Percentiles rank a stretch among this genome's conserved stretches.
phyloP scores from a whole-genome alignment of 352 stramenopile genomes.

The Thalassiosira mediterranea region DNA sequence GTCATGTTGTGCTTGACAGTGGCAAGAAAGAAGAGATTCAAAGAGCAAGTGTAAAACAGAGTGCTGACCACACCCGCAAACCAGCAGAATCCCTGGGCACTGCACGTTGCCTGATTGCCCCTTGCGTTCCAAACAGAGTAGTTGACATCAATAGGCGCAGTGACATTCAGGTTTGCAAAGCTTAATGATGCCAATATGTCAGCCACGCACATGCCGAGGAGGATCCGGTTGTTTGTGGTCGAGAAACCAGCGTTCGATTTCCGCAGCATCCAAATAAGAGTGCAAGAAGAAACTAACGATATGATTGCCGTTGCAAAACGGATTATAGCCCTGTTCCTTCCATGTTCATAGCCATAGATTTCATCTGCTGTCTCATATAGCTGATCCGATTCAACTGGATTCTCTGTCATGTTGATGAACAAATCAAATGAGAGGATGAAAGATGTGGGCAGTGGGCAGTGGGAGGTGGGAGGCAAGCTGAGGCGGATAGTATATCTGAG shows the following conservation, averaged over 20 bases:
- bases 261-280: conserved; percentile 8
- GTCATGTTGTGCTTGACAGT: conserved; percentile 15
- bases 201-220: conserved; percentile 23
- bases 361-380: no score
- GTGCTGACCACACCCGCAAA: neutral
- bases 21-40: conserved; percentile 14
- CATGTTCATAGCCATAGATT: no score
- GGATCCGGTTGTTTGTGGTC: conserved; percentile 9
- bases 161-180: conserved; percentile 2
- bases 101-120: conserved; percentile 22
- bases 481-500: no score
- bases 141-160: conserved; percentile 3
- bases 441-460: no score
- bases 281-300: conserved; percentile 11
- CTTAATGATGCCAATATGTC: conserved; percentile 25
- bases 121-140: conserved; percentile 25
- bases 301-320: no score
- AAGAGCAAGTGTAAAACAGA: conserved; percentile 7
- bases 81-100: conserved; percentile 6
- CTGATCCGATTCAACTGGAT: no score
- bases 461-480: no score
- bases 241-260: neutral
- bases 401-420: no score
- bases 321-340: no score
- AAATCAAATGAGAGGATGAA: no score